phyloP scores from a whole-genome alignment of 2,329 filamentous ascomycete genomes.

The Calcarisporium arbuscula region DNA sequence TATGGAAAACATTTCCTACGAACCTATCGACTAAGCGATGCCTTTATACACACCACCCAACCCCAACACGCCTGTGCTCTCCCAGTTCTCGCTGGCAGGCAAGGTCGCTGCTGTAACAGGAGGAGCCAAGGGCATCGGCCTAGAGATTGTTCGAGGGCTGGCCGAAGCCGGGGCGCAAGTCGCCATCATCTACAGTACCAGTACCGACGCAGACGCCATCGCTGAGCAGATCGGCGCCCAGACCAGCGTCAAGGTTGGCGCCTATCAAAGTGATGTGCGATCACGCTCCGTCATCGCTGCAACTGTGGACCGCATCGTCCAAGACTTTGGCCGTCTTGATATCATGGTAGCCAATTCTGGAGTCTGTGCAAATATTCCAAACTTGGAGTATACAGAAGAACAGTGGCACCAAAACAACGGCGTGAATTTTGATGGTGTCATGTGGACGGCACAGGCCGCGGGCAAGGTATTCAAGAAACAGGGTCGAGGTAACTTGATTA shows the following conservation, averaged over 20 bases:
- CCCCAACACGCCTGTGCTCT: slow-evolving; percentile 14
- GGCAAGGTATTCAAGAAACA: slow-evolving; percentile 65
- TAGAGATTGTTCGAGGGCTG: slow-evolving; percentile 23
- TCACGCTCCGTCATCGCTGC: slow-evolving; percentile 18
- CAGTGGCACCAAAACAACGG: slow-evolving; percentile 23
- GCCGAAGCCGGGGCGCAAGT: slow-evolving; percentile 17
- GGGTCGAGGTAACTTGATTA: slow-evolving; percentile 66
- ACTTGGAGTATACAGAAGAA: slow-evolving; percentile 21
- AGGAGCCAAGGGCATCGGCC: slow-evolving; percentile 44
- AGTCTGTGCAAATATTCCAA: slow-evolving; percentile 24
- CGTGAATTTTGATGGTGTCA: slow-evolving; percentile 70
- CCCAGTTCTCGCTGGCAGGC: slow-evolving; percentile 25
- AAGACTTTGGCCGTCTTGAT: slow-evolving; percentile 26
- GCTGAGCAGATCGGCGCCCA: slow-evolving; percentile 8
- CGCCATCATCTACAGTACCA: slow-evolving; percentile 15
- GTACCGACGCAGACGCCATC: not conserved
- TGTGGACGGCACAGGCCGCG: slow-evolving; percentile 68
- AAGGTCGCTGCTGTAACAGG: slow-evolving; percentile 45
- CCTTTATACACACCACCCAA: too few species aligned
- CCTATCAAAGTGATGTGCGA: slow-evolving; percentile 14
- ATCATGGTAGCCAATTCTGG: slow-evolving; percentile 29
- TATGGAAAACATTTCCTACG: too few species aligned
- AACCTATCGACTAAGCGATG: too few species aligned
- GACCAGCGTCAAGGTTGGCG: slow-evolving; percentile 12
- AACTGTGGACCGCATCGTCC: slow-evolving; percentile 20